Evolutionary conservation across 306 rosid species (phyloP), one percentile per base, ranked within the genome.

Genomic region (Calophaca sinica): DNA sequence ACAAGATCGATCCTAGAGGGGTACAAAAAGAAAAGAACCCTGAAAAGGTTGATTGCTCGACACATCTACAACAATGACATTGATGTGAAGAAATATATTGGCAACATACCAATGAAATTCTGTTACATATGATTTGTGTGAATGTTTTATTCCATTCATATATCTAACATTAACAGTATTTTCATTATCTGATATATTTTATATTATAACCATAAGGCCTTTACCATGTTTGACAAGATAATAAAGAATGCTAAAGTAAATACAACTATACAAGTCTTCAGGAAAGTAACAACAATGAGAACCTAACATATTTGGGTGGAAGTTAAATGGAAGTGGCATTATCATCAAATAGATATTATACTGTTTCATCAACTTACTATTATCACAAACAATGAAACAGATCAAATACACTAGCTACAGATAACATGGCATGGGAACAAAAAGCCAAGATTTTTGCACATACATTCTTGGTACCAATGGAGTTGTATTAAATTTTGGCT

Each of bases 401-500:
- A 74, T 74, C 26, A 44, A 60, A 57, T 66, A 50, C 29, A 44
- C 13, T 78, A 5, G 38, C 49, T 32, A 44, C 44, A 81, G 31
- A 75, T 32, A 76, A 52, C 45, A 80, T 62, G 45, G 39, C 52
- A 65, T 52, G 52, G 39, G 64, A 77, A 65, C 42, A 77, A 50
- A 57, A 82, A 9, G 46, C 61, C 41, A 62, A 69, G 74, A 79
- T 73, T n/a, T n/a, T 38, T 46, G 76, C 36, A 85, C 99, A 39
- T 88, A 96, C 99, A 85, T 86, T 55, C 75, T 73, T 64, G 83
- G 86, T 59, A 92, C 71, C 72, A 96, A 57, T 10, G 97, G 64
- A 65, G 97, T 86, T 31, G 78, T 87, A 33, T 84, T 85, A 53
- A 84, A 62, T 81, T 77, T 82, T 54, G 99, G 98, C 75, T 88